Base-by-base conservation (phyloP, 768 basidiomycete genomes). In the Leccinum arenicola region DNA sequence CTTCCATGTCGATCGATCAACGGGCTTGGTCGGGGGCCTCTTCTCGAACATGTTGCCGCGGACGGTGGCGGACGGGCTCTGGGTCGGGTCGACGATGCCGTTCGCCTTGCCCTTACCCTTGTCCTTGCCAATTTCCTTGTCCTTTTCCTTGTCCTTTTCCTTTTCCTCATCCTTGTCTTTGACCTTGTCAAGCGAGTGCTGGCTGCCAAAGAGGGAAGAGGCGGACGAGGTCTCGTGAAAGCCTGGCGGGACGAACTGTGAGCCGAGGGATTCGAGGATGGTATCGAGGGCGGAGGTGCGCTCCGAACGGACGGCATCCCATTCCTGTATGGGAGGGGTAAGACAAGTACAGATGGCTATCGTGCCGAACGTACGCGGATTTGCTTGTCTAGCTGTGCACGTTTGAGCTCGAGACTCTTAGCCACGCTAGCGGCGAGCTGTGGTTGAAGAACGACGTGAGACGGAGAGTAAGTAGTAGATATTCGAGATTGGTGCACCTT, bases 171-270 rank as follows among this genome's bases (percentile, higher is more conserved):
- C 40, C 40, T 43, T 19, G 10, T 43, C 40, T 19, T 43, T 43
- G 40, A 43, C 40, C 40, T 43, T 43, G 55, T 77, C 73, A 50
- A 84, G 82, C 0, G 83, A 84, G 59, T 82, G 79, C 62, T 91
- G 91, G 61, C 87, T 86, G 9, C 91, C 88, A 63, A 93, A 93
- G n/a, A 91, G 75, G 3, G 91, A 91, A 0, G 87, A 86, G 64
- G 83, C 88, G 19, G 83, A 73, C 9, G 85, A 75, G 38, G 78
- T 78, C 65, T 87, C 79, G 69, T 93, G 84, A 68, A 93, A 92
- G 54, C 85, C 85, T 1, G 88, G 87, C 0, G 91, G 91, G 17
- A 94, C 91, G 36, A 84, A 75, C 57, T 91, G 91, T 1, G 80
- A 68, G 27, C 88, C 85, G 15, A 93, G 81, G 2, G 85, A 81